phyloP scores from a whole-genome alignment of 331 rosid species.

The Ulmus americana region DNA sequence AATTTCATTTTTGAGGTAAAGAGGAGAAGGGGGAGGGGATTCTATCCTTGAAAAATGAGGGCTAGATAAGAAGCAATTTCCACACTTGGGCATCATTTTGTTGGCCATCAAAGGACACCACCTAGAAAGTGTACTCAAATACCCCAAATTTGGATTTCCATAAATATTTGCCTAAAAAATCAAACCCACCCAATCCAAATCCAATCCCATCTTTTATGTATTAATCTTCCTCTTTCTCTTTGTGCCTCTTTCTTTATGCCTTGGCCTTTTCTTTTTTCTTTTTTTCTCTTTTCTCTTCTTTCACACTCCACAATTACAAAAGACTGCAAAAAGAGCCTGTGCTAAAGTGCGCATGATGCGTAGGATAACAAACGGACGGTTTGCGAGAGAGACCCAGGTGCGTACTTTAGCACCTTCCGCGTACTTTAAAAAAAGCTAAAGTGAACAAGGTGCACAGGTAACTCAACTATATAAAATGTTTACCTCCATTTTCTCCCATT shows the following conservation, averaged over 20 bases:
- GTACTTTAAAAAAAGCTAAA: conserved; percentile 20
- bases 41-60: conserved; percentile 39
- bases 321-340: not conserved
- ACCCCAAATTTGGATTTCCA: conserved; percentile 30
- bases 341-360: conserved; percentile 39
- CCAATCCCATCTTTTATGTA: conserved; percentile 14
- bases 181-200: conserved; percentile 8
- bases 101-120: conserved; percentile 79
- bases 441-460: conserved; percentile 29
- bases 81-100: conserved; percentile 71
- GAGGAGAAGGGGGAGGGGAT: conserved; percentile 25
- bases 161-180: conserved; percentile 27
- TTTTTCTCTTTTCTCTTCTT: conserved; percentile 1
- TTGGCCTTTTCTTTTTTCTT: not conserved
- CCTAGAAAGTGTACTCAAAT: conserved; percentile 55
- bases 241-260: conserved; percentile 18
- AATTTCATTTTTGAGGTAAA: conserved; percentile 14
- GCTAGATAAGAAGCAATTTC: conserved; percentile 63
- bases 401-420: conserved; percentile 23
- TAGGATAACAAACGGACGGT: conserved; percentile 11
- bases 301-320: conserved; percentile 4
- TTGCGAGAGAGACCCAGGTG: conserved; percentile 10
- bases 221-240: conserved; percentile 5
- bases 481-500: not conserved
- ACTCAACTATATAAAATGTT: conserved; percentile 26